Evolutionary conservation across 495 filamentous ascomycete genomes (phyloP), one percentile per base, ranked within the genome.

Genomic region (Aspergillus baeticus): DNA sequence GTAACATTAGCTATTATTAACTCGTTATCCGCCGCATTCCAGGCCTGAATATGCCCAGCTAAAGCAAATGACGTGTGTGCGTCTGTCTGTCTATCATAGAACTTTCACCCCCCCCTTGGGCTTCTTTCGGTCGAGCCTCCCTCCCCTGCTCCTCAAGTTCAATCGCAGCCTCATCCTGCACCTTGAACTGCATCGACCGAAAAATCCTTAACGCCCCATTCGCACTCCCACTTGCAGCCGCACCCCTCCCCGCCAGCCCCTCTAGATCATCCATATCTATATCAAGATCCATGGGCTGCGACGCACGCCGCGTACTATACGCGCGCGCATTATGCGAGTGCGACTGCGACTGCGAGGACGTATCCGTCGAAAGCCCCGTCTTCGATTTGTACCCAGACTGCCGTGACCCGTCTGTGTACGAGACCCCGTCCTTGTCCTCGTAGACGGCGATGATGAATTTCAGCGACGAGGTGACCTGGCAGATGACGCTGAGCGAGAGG

Each of bases 401-500:
- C 29, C 57, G 51, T 8, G 52, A 39, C 6, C 58, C 45, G 15
- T 63, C 59, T 0, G 60, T 70, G 21, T 70, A 70, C 7, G 68
- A 62, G 1, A 70, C 38, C 3, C 73, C 74, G 11, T 65, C 45
- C 5, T 69, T 59, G 15, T 68, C 60, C 31, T 66, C 65, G 37
- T 66, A 70, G n/a, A 74, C 72, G 2, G 69, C 67, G 34, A 78
- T 64, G 52, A 78, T 77, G 1, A 71, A 67, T 41, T 72, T 75
- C 6, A 79, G 42, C 2, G 68, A 67, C 5, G 69, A 64, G 17
- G 60, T 57, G 5, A 63, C 53, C n/a, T 68, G 60, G 14, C 64
- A 54, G 34, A 63, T 26, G 0, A 69, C 54, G 43, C 64, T 65
- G 18, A 66, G 49, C 0, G 58, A 57, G 7, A 71, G 36, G 39